A percentile compares a stretch with the other conserved stretches of the same genome.
Conservation (phyloP, 1,139 yeast species). For the Zygosaccharomyces sapae region DNA sequence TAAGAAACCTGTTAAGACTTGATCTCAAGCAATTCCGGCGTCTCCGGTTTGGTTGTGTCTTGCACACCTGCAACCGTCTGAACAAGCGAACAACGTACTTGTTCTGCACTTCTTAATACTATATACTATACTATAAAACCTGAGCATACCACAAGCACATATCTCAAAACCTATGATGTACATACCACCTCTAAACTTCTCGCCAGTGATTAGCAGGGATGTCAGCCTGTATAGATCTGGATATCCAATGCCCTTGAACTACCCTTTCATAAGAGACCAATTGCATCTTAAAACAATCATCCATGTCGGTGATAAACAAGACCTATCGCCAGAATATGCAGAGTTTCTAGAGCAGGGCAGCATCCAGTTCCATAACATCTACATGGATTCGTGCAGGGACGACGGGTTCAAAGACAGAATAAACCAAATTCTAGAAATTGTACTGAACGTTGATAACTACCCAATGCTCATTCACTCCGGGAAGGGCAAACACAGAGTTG, state of each 20-base stretch:
- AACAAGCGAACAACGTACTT: too few species aligned
- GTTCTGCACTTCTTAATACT: too few species aligned
- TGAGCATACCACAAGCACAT: too few species aligned
- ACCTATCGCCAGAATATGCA: conserved; percentile 54
- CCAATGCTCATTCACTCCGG: conserved; percentile 89
- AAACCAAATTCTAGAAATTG: conserved; percentile 56
- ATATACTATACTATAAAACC: too few species aligned
- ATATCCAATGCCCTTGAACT: conserved; percentile 84
- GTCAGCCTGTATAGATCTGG: conserved; percentile 88
- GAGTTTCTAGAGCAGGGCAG: conserved; percentile 56
- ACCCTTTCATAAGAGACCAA: conserved; percentile 62
- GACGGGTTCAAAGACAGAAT: conserved; percentile 62
- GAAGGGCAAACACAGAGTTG: conserved; percentile 93
- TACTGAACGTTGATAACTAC: conserved; percentile 67
- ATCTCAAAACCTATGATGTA: conserved; percentile 23
- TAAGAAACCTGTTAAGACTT: not conserved
- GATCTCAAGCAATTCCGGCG: too few species aligned
- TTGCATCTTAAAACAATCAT: conserved; percentile 73
- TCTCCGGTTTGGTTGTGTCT: too few species aligned
- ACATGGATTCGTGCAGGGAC: conserved; percentile 70
- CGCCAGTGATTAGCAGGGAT: conserved; percentile 60
- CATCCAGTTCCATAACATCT: conserved; percentile 57
- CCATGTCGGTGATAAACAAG: conserved; percentile 74
- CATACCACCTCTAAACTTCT: conserved; percentile 89
- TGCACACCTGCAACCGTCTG: too few species aligned